Base-by-base conservation (phyloP, 768 basidiomycete genomes). In the Boletus sensibilis region DNA sequence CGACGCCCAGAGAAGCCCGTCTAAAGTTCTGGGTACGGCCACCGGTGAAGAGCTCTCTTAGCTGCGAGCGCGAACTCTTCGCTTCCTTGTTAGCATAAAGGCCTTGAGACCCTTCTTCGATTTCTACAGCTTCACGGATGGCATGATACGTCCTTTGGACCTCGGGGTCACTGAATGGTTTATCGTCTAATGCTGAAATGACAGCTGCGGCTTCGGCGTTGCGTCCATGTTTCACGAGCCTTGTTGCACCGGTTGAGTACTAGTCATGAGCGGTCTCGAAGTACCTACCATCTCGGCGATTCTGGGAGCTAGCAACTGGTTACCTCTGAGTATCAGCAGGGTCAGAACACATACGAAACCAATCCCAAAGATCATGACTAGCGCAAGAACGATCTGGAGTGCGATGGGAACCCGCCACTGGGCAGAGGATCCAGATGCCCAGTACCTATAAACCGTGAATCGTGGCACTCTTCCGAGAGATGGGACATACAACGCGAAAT, bases 351-450 rank as follows among this genome's bases (percentile, higher is more conserved):
- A 56, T 63, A 81, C 82, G 63, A 79, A 81, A 47, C 70, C 68
- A 16, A 82, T 68, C 5, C 65, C 63, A 55, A 72, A 60, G 43
- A 83, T 72, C 79, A 85, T 81, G 38, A 82, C 67, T 10, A 85
- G 50, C 0, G 84, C 82, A 23, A 86, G 75, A 23, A 81, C 33
- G 41, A 83, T 82, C 60, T 87, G 84, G 20, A 86, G 64, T 1
- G 83, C 82, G 18, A 86, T 79, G 5, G 85, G 85, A 14, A 82
- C 80, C 57, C 85, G 74, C 85, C 85, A 87, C 66, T 84, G 82
- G 0, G 79, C 79, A 25, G 81, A 80, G 5, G 79, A 80, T 10
- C 64, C 73, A 39, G 72, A 72, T 7, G 75, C 75, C 79, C 78
- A 86, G 68, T 79, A 83, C 31, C 82, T 83, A 52, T 1, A 25